Conservation (phyloP, 1,284 basidiomycete genomes). For the Austropuccinia psidii region DNA sequence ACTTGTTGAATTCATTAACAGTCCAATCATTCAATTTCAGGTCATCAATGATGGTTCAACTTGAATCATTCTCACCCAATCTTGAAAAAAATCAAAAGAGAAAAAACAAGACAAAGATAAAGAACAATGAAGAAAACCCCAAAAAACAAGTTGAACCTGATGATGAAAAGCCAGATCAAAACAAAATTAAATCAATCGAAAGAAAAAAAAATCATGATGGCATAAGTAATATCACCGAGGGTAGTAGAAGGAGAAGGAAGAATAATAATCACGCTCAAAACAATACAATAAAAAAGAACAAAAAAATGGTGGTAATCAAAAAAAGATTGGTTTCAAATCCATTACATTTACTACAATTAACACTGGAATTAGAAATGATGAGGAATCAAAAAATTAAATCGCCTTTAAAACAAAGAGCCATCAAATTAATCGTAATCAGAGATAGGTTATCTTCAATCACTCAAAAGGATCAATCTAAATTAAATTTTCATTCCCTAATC, state of each 20-base stretch:
- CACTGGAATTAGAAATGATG: slow-evolving; percentile 42
- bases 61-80: neutral
- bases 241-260: neutral
- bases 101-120: neutral
- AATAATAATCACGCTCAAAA: neutral
- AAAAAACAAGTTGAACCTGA: no score
- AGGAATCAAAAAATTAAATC: slow-evolving; percentile 39
- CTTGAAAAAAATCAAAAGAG: neutral
- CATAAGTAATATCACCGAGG: neutral
- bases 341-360: slow-evolving; percentile 40
- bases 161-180: neutral
- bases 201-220: neutral
- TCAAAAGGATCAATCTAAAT: no score
- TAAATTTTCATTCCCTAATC: no score
- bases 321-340: slow-evolving; percentile 40
- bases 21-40: neutral
- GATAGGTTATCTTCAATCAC: no score
- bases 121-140: neutral
- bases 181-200: neutral
- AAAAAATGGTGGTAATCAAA: neutral
- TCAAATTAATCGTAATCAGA: no score
- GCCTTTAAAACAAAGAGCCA: slow-evolving; percentile 38
- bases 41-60: slow-evolving; percentile 1
- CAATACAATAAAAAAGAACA: neutral
- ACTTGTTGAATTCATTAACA: neutral